Base-by-base conservation (phyloP, 2,329 filamentous ascomycete genomes). In the Camillea tinctor region DNA sequence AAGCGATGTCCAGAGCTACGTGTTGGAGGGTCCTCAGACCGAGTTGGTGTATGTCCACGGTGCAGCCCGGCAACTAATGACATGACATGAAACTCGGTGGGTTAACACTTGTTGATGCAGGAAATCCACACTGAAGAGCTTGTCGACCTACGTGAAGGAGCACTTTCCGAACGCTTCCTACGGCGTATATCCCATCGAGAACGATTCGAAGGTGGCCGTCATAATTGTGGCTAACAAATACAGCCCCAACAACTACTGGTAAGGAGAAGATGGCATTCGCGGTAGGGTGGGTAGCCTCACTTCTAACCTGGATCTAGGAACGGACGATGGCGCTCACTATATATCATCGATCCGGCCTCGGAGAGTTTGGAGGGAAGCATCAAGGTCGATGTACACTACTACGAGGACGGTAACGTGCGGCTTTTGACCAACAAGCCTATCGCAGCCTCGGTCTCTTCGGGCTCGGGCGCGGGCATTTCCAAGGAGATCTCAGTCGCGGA, bases 201-300 rank as follows among this genome's bases (percentile, higher is more conserved):
- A 89, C 65, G 91, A 94, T 74, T 84, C 85, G 24, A 87, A 88
- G 69, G 77, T 98, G 61, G 92, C 93, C 53, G 82, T 97, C 65
- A 77, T 96, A 57, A 87, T 97, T 55, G 93, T 97, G 54, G 91
- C 93, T 59, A 97, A 95, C 81, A 97, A 97, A 77, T 98, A 98
- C 81, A 96, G 91, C 71, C 95, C 96, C 7, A 92, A 93, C 75
- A 99, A 99, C 83, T 99, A 93, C 83, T 98, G 95, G 93, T 93
- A 80, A 50, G 78, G 44, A 30, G 8, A 21, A 23, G 15, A 6
- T 26, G 11, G 15, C 22, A 19, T 22, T 20, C 11, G 36, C 22
- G n/a, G 23, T 4, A 30, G 55, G 23, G 26, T 24, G 55, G 23
- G 26, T 24, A 36, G 11, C 13, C 22, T 15, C 13, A 17, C 17